A percentile compares a stretch with the other conserved stretches of the same genome.
Evolutionary conservation across 345 rosid species (phyloP).

Genomic region (Aethionema arabicum): DNA sequence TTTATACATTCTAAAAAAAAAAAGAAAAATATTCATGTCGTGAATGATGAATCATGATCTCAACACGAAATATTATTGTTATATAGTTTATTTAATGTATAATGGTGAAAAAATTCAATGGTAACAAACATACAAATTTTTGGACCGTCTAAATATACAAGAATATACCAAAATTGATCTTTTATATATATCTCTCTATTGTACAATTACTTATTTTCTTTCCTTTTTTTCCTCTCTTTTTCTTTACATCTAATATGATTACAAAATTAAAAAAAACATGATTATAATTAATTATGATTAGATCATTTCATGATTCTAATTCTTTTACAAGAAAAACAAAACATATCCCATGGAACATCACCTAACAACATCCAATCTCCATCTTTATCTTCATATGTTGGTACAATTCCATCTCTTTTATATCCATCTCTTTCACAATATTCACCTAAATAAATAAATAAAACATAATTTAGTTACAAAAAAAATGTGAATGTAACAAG

Average conservation of each 20-base stretch:
- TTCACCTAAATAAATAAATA: slow-evolving; percentile 34
- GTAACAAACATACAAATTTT: too few relatives aligned
- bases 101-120: too few relatives aligned
- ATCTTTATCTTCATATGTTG: slow-evolving; percentile 82
- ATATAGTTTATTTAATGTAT: too few relatives aligned
- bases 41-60: too few relatives aligned
- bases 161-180: slow-evolving; percentile 17
- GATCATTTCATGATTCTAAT: slow-evolving; percentile 84
- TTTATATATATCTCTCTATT: slow-evolving; percentile 17
- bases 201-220: slow-evolving; percentile 1
- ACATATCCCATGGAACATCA: slow-evolving; percentile 92
- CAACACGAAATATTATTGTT: too few relatives aligned
- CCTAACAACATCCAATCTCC: slow-evolving; percentile 91
- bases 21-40: too few relatives aligned
- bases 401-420: slow-evolving; percentile 67
- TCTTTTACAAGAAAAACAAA: slow-evolving; percentile 76
- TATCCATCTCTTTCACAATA: slow-evolving; percentile 74
- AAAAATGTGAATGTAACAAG: background rate
- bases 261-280: background rate
- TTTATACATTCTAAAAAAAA: too few relatives aligned
- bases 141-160: too few relatives aligned
- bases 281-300: slow-evolving; percentile 34
- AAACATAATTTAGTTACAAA: background rate
- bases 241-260: background rate
- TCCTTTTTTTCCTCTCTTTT: slow-evolving; percentile 6